Percentiles rank a stretch among this genome's conserved stretches.
Evolutionary conservation across 129 eudicot species (phyloP).

Genomic region (Saposhnikovia divaricata): DNA sequence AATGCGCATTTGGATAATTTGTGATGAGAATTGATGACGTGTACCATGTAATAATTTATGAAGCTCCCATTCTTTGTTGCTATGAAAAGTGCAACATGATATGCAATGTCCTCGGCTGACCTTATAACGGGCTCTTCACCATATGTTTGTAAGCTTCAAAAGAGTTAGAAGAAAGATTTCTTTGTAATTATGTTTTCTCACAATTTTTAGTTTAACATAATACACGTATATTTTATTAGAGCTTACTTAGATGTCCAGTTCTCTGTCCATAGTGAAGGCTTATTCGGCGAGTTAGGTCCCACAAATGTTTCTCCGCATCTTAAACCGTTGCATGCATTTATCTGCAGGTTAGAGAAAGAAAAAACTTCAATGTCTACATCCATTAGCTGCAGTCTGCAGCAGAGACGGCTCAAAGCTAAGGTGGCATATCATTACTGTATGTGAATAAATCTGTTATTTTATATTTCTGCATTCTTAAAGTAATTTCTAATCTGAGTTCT

Average conservation of each 20-base stretch:
- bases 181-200: not conserved
- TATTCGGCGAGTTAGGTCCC: slow-evolving; percentile 83
- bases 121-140: slow-evolving; percentile 46
- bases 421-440: too few relatives aligned
- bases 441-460: too few relatives aligned
- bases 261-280: slow-evolving; percentile 89
- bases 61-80: slow-evolving; percentile 72
- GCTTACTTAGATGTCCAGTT: slow-evolving; percentile 82
- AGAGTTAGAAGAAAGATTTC: not conserved
- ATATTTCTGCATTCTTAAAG: too few relatives aligned
- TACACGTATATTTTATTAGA: not conserved
- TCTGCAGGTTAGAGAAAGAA: slow-evolving; percentile 31
- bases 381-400: not conserved
- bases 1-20: not conserved
- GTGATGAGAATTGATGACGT: not conserved
- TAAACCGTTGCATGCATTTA: slow-evolving; percentile 84
- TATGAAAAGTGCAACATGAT: slow-evolving; percentile 55
- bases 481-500: too few relatives aligned
- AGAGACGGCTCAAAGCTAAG: too few relatives aligned
- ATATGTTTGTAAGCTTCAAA: slow-evolving; percentile 55
- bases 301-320: slow-evolving; percentile 71
- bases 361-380: not conserved
- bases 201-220: not conserved
- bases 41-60: slow-evolving; percentile 85
- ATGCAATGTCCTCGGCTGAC: slow-evolving; percentile 72